Conservation (phyloP, 106 monocot genomes). For the Apostasia shenzhenica region DNA sequence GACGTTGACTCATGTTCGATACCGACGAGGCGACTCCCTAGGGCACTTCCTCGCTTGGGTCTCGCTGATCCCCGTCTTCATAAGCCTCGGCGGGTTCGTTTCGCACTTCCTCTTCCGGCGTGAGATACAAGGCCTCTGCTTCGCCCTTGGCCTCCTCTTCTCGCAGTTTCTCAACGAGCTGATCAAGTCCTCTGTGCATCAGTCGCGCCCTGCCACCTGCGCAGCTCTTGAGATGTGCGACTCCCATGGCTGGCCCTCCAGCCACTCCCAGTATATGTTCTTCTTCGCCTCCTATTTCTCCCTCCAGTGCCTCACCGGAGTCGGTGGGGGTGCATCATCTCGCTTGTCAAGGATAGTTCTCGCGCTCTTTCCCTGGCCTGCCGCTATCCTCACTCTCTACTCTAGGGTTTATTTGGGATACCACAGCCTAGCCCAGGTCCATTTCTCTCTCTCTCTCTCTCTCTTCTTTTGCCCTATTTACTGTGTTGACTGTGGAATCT, state of each 20-base stretch:
- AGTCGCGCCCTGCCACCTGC: conserved; percentile 85
- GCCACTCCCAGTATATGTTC: conserved; percentile 98
- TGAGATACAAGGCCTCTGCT: conserved; percentile 84
- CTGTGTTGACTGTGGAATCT: background rate
- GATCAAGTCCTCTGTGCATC: conserved; percentile 83
- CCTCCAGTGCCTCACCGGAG: conserved; percentile 30
- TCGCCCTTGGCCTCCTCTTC: conserved; percentile 63
- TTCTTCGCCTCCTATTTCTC: conserved; percentile 87
- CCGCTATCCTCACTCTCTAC: conserved; percentile 76
- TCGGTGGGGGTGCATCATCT: conserved; percentile 9
- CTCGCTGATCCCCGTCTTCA: conserved; percentile 93
- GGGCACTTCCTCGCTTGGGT: conserved; percentile 95
- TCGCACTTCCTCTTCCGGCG: conserved; percentile 97
- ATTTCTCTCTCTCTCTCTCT: background rate
- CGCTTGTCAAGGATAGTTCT: conserved; percentile 15
- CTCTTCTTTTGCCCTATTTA: background rate
- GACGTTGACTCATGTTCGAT: conserved; percentile 90
- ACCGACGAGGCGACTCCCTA: conserved; percentile 65
- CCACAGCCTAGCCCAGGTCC: conserved; percentile 89
- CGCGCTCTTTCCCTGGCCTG: conserved; percentile 62
- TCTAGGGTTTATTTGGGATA: conserved; percentile 97
- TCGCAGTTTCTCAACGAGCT: conserved; percentile 94
- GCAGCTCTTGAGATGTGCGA: conserved; percentile 81
- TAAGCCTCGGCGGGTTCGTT: conserved; percentile 86
- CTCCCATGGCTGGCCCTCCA: conserved; percentile 98